Percentiles rank a stretch among this genome's conserved stretches.
These are phyloP conservation scores for Remersonia thermophila DNA, from an alignment of 2,329 filamentous ascomycete genomes.

Conservation along the genomic window DNA sequence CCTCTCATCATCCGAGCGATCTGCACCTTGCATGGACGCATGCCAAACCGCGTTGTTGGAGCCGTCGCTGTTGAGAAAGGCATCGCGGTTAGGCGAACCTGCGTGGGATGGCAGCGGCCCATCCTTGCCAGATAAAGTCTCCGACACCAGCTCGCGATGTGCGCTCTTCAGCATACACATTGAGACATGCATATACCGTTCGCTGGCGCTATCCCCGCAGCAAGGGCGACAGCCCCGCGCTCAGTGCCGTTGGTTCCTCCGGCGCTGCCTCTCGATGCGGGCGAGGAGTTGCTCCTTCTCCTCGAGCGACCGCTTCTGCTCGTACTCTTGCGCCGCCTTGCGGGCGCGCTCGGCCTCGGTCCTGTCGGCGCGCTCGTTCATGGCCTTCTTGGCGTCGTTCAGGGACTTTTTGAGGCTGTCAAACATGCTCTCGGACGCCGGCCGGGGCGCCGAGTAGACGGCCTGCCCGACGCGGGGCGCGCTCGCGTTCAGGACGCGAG, in stretches of 20 bases:
- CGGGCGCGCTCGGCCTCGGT: slow-evolving; percentile 2
- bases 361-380: slow-evolving; percentile 10
- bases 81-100: too few relatives aligned
- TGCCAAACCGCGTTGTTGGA: too few relatives aligned
- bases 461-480: slow-evolving; percentile 8
- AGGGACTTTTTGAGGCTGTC: slow-evolving; percentile 11
- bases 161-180: too few relatives aligned
- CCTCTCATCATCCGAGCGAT: slow-evolving; percentile 13
- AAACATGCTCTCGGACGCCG: slow-evolving; percentile 7
- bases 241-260: slow-evolving; percentile 1
- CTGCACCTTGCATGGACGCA: slow-evolving; percentile 1
- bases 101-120: too few relatives aligned
- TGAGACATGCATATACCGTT: too few relatives aligned
- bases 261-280: slow-evolving; percentile 8
- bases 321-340: slow-evolving; percentile 19
- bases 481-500: slow-evolving; percentile 19
- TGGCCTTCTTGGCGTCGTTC: slow-evolving; percentile 11
- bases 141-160: too few relatives aligned
- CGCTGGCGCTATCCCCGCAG: too few relatives aligned
- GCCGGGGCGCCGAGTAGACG: neutral
- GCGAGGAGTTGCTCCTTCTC: slow-evolving; percentile 16
- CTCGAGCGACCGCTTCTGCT: slow-evolving; percentile 18
- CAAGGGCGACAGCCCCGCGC: too few relatives aligned
- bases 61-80: too few relatives aligned
- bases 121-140: too few relatives aligned